phyloP scores from a whole-genome alignment of 176 grass and related monocot genomes.

The Themeda triandra region DNA sequence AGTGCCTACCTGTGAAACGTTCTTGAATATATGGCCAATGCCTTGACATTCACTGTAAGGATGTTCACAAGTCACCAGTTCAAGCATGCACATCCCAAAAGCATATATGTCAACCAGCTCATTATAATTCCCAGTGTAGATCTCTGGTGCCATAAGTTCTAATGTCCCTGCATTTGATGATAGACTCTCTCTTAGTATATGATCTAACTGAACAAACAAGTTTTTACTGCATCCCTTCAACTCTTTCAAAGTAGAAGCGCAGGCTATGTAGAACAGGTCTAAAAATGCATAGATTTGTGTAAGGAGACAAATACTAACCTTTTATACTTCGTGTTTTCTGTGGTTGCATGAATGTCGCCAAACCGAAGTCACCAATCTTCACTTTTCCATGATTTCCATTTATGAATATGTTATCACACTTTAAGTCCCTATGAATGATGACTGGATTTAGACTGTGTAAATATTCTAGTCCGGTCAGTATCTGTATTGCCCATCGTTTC shows the following conservation, averaged over 20 bases:
- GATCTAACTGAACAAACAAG: neutral
- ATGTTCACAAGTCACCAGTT: slow-evolving; percentile 60
- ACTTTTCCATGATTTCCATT: slow-evolving; percentile 61
- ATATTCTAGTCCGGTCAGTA: slow-evolving; percentile 51
- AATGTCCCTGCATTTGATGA: slow-evolving; percentile 40
- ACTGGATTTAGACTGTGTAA: slow-evolving; percentile 32
- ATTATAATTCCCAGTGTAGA: slow-evolving; percentile 45
- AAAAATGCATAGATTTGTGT: neutral
- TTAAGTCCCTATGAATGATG: slow-evolving; percentile 52
- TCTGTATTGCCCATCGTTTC: slow-evolving; percentile 41
- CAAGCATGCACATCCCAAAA: slow-evolving; percentile 70
- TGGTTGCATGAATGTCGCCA: slow-evolving; percentile 47
- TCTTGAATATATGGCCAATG: slow-evolving; percentile 46
- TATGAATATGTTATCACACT: slow-evolving; percentile 58
- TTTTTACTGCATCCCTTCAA: too few species aligned
- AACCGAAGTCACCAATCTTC: slow-evolving; percentile 55
- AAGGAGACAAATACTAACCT: neutral
- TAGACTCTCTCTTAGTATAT: neutral
- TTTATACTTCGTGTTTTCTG: slow-evolving; percentile 34
- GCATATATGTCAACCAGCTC: slow-evolving; percentile 60
- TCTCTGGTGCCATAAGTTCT: slow-evolving; percentile 61
- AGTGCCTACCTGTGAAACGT: slow-evolving; percentile 40
- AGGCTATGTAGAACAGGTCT: too few species aligned
- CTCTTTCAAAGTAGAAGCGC: neutral
- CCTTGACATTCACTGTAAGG: slow-evolving; percentile 51